These are phyloP conservation scores for Sclerotinia borealis DNA, from an alignment of 2,329 filamentous ascomycete genomes.

Conservation along the genomic window DNA sequence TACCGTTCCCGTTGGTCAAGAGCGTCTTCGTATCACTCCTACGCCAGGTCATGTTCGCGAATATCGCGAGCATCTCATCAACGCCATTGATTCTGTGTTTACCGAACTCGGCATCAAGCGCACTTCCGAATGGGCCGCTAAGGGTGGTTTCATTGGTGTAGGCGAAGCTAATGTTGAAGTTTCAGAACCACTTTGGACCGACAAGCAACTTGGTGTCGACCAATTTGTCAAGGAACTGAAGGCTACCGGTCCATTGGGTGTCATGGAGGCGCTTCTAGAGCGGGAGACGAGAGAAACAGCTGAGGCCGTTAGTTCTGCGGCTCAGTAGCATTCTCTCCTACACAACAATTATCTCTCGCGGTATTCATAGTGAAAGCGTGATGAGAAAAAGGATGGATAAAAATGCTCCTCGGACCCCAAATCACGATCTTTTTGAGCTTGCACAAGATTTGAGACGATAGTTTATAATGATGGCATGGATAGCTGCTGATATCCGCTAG, in stretches of 20 bases:
- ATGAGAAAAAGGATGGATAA: conserved; percentile 1
- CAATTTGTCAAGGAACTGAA: conserved; percentile 58
- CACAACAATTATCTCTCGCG: not conserved
- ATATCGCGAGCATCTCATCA: conserved; percentile 78
- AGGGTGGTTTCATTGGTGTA: conserved; percentile 93
- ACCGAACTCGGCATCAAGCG: conserved; percentile 82
- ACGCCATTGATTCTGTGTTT: conserved; percentile 85
- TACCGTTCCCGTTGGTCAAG: conserved; percentile 95
- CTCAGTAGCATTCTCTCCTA: conserved; percentile 10
- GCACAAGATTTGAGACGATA: conserved; percentile 12
- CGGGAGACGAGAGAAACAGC: conserved; percentile 40
- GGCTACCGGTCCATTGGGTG: conserved; percentile 37
- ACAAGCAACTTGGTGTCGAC: conserved; percentile 75
- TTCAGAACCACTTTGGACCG: conserved; percentile 79
- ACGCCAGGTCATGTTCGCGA: conserved; percentile 86
- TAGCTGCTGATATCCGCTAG: conserved; percentile 13
- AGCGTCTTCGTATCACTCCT: conserved; percentile 90
- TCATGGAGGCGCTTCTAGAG: conserved; percentile 56
- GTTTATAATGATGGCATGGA: not conserved
- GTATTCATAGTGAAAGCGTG: not conserved
- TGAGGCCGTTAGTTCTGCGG: conserved; percentile 32
- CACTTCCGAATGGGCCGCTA: conserved; percentile 82
- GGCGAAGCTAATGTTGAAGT: conserved; percentile 60
- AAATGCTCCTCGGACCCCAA: conserved; percentile 33
- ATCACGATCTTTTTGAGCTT: conserved; percentile 30